Percentiles rank a stretch among this genome's conserved stretches.
Conservation (phyloP, 306 rosid genomes). For the Prunus fruticosa region DNA sequence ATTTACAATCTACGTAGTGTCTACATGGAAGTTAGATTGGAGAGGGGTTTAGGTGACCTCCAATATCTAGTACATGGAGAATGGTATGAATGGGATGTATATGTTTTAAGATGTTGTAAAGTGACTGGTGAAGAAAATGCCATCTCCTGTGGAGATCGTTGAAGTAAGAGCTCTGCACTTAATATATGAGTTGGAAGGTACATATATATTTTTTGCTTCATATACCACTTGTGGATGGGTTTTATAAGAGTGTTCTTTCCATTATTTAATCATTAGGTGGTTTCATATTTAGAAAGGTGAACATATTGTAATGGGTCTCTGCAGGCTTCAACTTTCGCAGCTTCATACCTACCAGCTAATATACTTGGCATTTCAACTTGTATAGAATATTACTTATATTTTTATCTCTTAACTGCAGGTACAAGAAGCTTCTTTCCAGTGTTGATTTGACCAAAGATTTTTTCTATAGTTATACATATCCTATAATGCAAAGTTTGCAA, state of each 20-base stretch:
- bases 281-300: not conserved
- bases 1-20: not conserved
- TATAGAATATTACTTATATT: not conserved
- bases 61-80: not conserved
- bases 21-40: not conserved
- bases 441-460: conserved; percentile 94
- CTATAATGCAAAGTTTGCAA: conserved; percentile 95
- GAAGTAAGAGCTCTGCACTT: not conserved
- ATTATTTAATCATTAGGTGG: not conserved
- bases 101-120: not conserved
- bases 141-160: not conserved
- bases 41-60: not conserved
- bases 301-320: not conserved
- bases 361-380: not conserved
- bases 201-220: not conserved
- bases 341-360: not conserved
- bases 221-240: not conserved
- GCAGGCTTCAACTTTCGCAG: not conserved
- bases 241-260: not conserved
- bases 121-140: not conserved
- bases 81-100: not conserved
- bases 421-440: conserved; percentile 85
- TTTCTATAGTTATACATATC: conserved; percentile 93
- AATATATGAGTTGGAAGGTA: not conserved
- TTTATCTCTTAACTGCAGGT: conserved; percentile 44